Base-by-base conservation (phyloP, 2,329 filamentous ascomycete genomes). In the Orbilia blumenaviensis region DNA sequence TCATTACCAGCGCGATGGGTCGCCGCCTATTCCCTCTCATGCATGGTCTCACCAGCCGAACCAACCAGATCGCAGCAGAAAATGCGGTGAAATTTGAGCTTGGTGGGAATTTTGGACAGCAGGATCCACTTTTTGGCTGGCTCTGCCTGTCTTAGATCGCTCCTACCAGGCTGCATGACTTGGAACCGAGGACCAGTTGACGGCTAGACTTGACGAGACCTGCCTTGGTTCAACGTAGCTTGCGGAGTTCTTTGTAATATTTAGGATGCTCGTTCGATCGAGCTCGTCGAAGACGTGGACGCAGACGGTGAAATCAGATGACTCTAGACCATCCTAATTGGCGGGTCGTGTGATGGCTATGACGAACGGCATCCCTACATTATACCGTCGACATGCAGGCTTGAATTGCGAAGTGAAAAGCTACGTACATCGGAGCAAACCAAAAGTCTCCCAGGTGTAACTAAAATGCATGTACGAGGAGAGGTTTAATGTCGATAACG, bases 1-100 rank as follows among this genome's bases (percentile, higher is more conserved):
- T 23, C 56, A 76, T 68, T 76, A 64, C 71, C 72, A 76, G 72
- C 72, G 64, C 72, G 72, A 76, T 76, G 72, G 72, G 72, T 76
- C 72, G 64, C 72, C 72, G 72, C 72, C 72, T 76, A 54, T 48
- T 74, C 69, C 71, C 71, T 75, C 64, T 76, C 58, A 66, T 76
- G 72, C 72, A 76, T 75, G 64, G 64, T 69, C 64, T 76, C 72
- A 66, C 64, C 72, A 50, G 72, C 58, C 64, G 72, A 69, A 54
- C 72, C 72, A 76, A 76, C 72, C 72, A 76, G 48, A 69, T 60
- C 32, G 58, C 58, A 48, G 48, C 16, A 54, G 34, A 50, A 41
- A 66, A 52, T 60, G 64, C 64, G 64, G 72, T 76, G 72, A 76
- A 76, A 69, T 68, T 46, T 41, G 56, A 68, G 46, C 48, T 75